Evolutionary conservation across 352 stramenopile species (phyloP), one percentile per base, ranked within the genome.

Genomic region (Phytophthora nicotianae): DNA sequence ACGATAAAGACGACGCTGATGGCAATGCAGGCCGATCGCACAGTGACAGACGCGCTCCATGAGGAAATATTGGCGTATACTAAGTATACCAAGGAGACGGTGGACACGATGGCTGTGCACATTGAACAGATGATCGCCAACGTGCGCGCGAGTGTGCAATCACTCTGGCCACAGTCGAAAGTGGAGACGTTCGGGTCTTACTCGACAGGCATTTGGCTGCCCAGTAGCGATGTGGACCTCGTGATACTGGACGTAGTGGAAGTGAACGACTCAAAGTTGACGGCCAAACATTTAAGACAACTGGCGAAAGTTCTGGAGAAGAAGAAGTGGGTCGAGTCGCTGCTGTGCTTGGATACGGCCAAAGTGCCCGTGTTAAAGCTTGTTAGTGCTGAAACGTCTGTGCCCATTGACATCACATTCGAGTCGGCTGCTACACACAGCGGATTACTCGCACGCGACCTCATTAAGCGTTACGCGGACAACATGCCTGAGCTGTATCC

Each of bases 401-500:
- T 96, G 49, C 87, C 87, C 0, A 90, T 96, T 56, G 87, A 96
- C 45, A 88, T 96, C 33, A 93, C 87, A 17, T 94, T 96, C 37
- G 85, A 94, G 58, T 90, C 85, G 11, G 75, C 83, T 11, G 72
- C 86, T 5, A 96, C 87, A 1, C 87, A 96, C 56, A 94, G 85
- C 41, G 87, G 87, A 8, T 74, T 96, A 19, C 65, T 94, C 33
- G 87, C 87, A 16, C 80, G 86, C 6, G 87, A 96, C 51, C 66
- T 98, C 4, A 90, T 97, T 47, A 93, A 92, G 59, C 77, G 79
- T 6, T 91, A 96, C 33, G 85, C 85, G 0, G 79, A 91, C 32
- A 83, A 82, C 29, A 82, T 96, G 51, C 89, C 89, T 7, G 88
- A 96, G 62, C 75, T 98, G 5, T 95, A 96, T 37, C 91, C 91